Evolutionary conservation across 345 rosid genomes (phyloP), one percentile per base, ranked within the genome.

Genomic region (Salix udensis): DNA sequence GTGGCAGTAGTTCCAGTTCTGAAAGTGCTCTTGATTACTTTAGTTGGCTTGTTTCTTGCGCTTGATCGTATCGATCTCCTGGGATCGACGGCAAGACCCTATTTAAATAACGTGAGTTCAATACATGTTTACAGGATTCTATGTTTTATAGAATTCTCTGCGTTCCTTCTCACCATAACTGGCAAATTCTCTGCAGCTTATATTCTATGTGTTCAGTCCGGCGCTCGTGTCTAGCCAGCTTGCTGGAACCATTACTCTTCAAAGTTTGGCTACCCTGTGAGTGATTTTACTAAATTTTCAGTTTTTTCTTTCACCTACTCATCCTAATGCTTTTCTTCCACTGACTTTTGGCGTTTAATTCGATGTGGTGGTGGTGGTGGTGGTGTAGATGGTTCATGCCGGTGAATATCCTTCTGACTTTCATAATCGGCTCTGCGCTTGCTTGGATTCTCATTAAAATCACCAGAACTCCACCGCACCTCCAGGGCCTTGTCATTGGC

Each of bases 311-410:
- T 15, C 14, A 46, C 50, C 50, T 12, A 0, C 15, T 46, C 50
- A 5, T n/a, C 34, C 6, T 14, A 4, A 4, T 4, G 50, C 50
- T 13, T 13, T 40, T 46, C 50, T 4, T 15, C 50, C 16, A 1
- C 50, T 14, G 14, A 46, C 50, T 46, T 46, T 14, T 46, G 15
- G 50, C 50, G 12, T 44, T 13, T 44, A 8, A 11, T 34, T 0
- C 36, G 21, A 5, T 18, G 30, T 2, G 28, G 28, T 26, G n/a
- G 30, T 2, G 30, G 30, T 28, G 30, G 30, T 37, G 16, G 21
- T 8, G 60, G 19, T 81, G 62, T 50, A 86, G 90, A 82, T 88
- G 89, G 91, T 87, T 87, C 77, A 87, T 88, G 91, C 89, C 88
- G 2, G 36, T 87, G 12, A 88, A 87, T 50, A 82, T 87, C 50